Evolutionary conservation across 352 stramenopile genomes (phyloP).

Genomic region (Globisporangium orthogonon): DNA sequence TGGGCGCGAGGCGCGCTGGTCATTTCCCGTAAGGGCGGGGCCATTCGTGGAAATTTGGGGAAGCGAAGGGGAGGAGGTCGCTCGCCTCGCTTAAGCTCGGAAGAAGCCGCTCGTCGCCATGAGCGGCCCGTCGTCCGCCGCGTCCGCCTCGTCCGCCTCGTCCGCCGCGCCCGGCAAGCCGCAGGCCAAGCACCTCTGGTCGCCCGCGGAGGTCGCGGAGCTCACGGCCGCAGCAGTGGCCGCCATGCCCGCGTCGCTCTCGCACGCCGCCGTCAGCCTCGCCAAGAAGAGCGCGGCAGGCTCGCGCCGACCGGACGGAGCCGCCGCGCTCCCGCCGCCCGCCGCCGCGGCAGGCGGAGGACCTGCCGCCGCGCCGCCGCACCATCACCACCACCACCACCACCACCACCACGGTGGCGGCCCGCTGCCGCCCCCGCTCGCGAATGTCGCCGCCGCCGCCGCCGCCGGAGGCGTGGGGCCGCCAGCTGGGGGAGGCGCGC

Average conservation of each 20-base stretch:
- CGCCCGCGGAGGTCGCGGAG: conserved; percentile 67
- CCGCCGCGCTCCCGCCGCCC: conserved; percentile 18
- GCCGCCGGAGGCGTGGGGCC: not conserved
- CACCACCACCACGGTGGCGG: conserved; percentile 23
- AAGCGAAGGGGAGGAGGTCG: too few species aligned
- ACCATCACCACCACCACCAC: conserved; percentile 29
- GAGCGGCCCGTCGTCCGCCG: conserved; percentile 22
- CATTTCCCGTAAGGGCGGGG: too few species aligned
- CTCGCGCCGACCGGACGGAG: conserved; percentile 63
- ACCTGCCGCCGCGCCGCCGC: not conserved
- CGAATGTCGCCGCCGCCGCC: not conserved
- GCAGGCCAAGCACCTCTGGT: conserved; percentile 60
- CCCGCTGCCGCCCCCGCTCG: conserved; percentile 19
- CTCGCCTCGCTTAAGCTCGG: too few species aligned
- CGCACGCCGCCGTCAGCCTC: conserved; percentile 32
- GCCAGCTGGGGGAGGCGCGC: not conserved
- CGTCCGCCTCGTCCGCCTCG: too few species aligned
- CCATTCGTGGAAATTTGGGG: too few species aligned
- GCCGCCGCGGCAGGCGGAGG: not conserved
- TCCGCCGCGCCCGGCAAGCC: conserved; percentile 17
- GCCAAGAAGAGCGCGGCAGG: conserved; percentile 42
- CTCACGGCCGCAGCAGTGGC: conserved; percentile 68
- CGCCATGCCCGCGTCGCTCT: conserved; percentile 55
- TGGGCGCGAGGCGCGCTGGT: too few species aligned
- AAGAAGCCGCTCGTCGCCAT: conserved; percentile 13